Evolutionary conservation across 345 rosid genomes (phyloP), one percentile per base, ranked within the genome.

Genomic region (Linum trigynum): DNA sequence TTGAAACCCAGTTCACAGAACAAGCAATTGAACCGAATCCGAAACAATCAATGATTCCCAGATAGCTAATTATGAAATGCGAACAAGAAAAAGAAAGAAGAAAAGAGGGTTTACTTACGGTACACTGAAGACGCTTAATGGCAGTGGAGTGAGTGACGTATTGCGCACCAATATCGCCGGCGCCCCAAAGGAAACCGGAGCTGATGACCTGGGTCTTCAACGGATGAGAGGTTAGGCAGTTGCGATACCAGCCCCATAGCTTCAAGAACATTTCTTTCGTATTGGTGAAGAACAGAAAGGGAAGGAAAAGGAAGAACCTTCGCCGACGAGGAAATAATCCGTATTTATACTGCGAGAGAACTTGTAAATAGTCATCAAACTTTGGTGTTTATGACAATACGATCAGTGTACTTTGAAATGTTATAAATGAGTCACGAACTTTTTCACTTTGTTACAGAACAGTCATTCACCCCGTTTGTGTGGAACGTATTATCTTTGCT

Each of bases 231-330:
- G 82, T 59, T 9, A 92, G 65, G 75, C 92, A 86, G 59, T 71
- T 79, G 70, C 90, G 91, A 77, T 90, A 90, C 94, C 91, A 92
- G 78, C 76, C 85, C 98, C 97, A 90, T 11, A 85, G 75, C 79
- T 80, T 85, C 72, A 74, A 59, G 95, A 87, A 86, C 42, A 51
- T 51, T 51, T 16, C 32, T 23, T 65, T 71, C 53, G 42, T 57
- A 39, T 51, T 58, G 15, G 8, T 41, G 39, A 23, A 36, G 35
- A 4, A 57, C 64, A 35, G 56, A 43, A 7, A 3, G 61, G 0
- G 36, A 39, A 62, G 37, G 65, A 9, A 1, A 15, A 41, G 41
- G 7, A 32, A 39, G 5, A 61, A 48, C 3, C 32, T 23, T 23
- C 32, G 32, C 32, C 32, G 32, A 23, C 32, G 32, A 23, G 32